Evolutionary conservation across 257 asterid species (phyloP).

Genomic region (Sherardia arvensis): DNA sequence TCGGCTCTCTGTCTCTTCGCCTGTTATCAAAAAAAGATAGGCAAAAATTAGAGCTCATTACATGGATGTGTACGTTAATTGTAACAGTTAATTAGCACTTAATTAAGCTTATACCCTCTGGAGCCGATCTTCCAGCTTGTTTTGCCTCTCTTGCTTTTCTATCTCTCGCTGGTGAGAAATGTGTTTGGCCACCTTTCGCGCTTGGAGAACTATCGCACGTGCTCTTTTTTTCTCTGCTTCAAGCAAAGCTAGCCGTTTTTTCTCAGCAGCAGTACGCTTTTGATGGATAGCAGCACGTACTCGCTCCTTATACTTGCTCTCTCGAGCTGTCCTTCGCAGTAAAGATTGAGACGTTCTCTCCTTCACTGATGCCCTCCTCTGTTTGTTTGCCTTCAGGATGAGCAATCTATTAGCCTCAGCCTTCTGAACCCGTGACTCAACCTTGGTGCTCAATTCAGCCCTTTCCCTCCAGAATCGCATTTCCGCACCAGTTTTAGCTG

Average conservation of each 20-base stretch:
- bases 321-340: constrained; percentile 59
- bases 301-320: constrained; percentile 83
- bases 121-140: constrained; percentile 66
- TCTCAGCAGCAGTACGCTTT: constrained; percentile 93
- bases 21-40: constrained; percentile 22
- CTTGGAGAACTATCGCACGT: constrained; percentile 65
- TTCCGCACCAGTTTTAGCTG: constrained; percentile 73
- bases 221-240: constrained; percentile 89
- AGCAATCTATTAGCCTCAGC: constrained; percentile 89
- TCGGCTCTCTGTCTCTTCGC: constrained; percentile 87
- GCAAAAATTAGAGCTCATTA: background rate
- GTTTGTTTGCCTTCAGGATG: constrained; percentile 64
- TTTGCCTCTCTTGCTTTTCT: constrained; percentile 67
- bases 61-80: background rate
- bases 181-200: constrained; percentile 57
- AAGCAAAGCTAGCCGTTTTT: constrained; percentile 62
- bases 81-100: background rate
- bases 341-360: constrained; percentile 88
- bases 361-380: constrained; percentile 65
- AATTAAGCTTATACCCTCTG: constrained; percentile 51
- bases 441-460: constrained; percentile 78
- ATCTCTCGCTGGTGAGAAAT: constrained; percentile 63
- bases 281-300: constrained; percentile 75
- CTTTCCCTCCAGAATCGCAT: constrained; percentile 66
- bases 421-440: constrained; percentile 67